A percentile compares a stretch with the other conserved stretches of the same genome.
Evolutionary conservation across 1,284 basidiomycete species (phyloP).

Genomic region (Tetrapyrgos nigripes): DNA sequence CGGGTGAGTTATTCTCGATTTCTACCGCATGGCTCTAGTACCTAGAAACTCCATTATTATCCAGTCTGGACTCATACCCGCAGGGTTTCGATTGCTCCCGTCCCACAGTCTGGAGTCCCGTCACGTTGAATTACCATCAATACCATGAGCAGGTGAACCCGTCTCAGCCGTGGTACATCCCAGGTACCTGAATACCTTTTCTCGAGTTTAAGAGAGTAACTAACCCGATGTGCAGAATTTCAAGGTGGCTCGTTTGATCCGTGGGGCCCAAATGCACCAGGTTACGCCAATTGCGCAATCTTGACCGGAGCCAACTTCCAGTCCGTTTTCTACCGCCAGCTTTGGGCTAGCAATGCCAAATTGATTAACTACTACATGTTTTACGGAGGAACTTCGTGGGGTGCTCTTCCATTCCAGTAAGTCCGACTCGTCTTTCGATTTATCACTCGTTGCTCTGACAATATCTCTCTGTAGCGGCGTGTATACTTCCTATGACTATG

Average conservation of each 20-base stretch:
- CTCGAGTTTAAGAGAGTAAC: not conserved
- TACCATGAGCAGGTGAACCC: slow-evolving; percentile 66
- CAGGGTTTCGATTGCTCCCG: slow-evolving; percentile 78
- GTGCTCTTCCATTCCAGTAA: slow-evolving; percentile 69
- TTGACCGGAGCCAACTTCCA: slow-evolving; percentile 76
- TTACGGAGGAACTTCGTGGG: slow-evolving; percentile 79
- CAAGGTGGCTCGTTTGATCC: slow-evolving; percentile 70
- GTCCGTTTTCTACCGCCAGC: slow-evolving; percentile 75
- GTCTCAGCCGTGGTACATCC: slow-evolving; percentile 68
- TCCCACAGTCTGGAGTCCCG: slow-evolving; percentile 63
- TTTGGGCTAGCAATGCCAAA: slow-evolving; percentile 81
- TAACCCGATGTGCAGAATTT: slow-evolving; percentile 1
- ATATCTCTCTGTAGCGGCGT: slow-evolving; percentile 16
- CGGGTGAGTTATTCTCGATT: slow-evolving; percentile 36
- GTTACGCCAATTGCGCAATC: slow-evolving; percentile 50
- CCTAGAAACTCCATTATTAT: not conserved
- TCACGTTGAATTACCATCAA: slow-evolving; percentile 60
- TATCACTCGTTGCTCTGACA: not conserved
- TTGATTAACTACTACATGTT: slow-evolving; percentile 80
- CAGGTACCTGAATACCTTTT: slow-evolving; percentile 43
- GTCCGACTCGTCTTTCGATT: slow-evolving; percentile 29
- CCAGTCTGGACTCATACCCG: slow-evolving; percentile 68
- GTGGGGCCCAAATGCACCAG: slow-evolving; percentile 72
- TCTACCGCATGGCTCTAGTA: not conserved
- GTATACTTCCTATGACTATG: slow-evolving; percentile 77